A percentile compares a stretch with the other conserved stretches of the same genome.
phyloP scores from a whole-genome alignment of 2,329 filamentous ascomycete species.

The Fusarium sp. region DNA sequence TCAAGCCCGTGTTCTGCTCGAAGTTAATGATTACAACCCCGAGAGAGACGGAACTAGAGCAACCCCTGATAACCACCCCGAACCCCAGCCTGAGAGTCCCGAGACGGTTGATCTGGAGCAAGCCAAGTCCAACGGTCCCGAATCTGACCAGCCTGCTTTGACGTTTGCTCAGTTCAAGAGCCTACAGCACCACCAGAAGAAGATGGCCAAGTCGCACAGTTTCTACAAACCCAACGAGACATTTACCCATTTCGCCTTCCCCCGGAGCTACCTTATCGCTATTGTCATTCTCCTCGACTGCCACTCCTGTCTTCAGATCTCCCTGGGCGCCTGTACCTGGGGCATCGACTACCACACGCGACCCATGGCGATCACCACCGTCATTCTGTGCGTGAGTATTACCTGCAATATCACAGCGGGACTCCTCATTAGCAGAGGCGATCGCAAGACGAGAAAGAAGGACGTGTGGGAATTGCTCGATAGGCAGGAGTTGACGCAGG shows the following conservation, averaged over 20 bases:
- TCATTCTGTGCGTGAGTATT: conserved; percentile 84
- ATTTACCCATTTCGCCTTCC: conserved; percentile 83
- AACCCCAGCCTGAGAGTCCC: conserved; percentile 59
- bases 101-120: conserved; percentile 57
- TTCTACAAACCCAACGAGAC: conserved; percentile 94
- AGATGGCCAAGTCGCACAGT: conserved; percentile 85
- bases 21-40: conserved; percentile 25
- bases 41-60: conserved; percentile 23
- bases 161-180: conserved; percentile 74
- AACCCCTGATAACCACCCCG: conserved; percentile 46
- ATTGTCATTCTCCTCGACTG: conserved; percentile 84
- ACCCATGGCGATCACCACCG: conserved; percentile 79
- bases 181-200: conserved; percentile 81
- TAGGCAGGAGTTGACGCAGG: conserved; percentile 78
- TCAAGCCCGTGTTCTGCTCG: conserved; percentile 41
- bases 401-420: conserved; percentile 82
- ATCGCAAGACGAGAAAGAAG: conserved; percentile 84
- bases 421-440: conserved; percentile 80
- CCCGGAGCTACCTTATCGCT: conserved; percentile 78
- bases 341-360: conserved; percentile 78
- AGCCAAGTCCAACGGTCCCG: conserved; percentile 54
- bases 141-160: conserved; percentile 72
- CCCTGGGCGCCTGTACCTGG: conserved; percentile 84
- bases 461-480: conserved; percentile 84
- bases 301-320: conserved; percentile 84